A percentile compares a stretch with the other conserved stretches of the same genome.
Evolutionary conservation across 164 flowering plant species (phyloP).

Genomic region (Malania oleifera): DNA sequence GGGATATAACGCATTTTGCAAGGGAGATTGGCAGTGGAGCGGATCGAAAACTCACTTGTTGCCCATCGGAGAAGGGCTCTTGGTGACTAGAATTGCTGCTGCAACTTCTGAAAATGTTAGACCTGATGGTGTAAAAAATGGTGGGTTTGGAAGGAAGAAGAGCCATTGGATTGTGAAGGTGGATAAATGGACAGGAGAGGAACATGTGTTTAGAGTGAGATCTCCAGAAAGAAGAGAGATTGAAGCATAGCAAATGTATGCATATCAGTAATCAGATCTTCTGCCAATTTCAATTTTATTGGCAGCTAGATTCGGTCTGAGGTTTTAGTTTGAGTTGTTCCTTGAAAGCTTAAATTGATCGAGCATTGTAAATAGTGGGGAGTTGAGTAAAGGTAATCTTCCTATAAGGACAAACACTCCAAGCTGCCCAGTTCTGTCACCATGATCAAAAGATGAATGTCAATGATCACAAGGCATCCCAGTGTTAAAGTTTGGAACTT

Average conservation of each 20-base stretch:
- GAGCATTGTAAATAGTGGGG: too few relatives aligned
- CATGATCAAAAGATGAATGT: too few relatives aligned
- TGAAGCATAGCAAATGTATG: slow-evolving; percentile 14
- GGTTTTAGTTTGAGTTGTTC: too few relatives aligned
- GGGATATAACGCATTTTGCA: slow-evolving; percentile 64
- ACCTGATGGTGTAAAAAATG: slow-evolving; percentile 6
- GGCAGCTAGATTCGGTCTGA: too few relatives aligned
- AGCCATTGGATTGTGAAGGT: slow-evolving; percentile 71
- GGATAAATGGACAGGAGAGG: slow-evolving; percentile 79
- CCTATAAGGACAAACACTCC: too few relatives aligned
- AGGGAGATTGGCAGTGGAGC: slow-evolving; percentile 40
- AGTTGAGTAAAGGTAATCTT: too few relatives aligned
- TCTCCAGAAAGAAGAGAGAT: slow-evolving; percentile 21
- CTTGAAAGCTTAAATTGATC: too few relatives aligned
- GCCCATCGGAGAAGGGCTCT: slow-evolving; percentile 73
- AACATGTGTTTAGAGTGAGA: slow-evolving; percentile 69
- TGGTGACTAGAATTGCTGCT: slow-evolving; percentile 38
- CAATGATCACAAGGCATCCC: too few relatives aligned
- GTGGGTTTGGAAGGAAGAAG: slow-evolving; percentile 18
- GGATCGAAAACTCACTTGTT: slow-evolving; percentile 45
- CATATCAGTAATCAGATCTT: too few relatives aligned
- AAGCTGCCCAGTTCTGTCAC: too few relatives aligned
- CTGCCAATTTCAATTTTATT: too few relatives aligned
- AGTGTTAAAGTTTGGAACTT: too few relatives aligned
- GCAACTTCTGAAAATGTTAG: slow-evolving; percentile 6